These are phyloP conservation scores for Arthrobotrys megalospora DNA, from an alignment of 2,329 filamentous ascomycete genomes.

Conservation along the genomic window DNA sequence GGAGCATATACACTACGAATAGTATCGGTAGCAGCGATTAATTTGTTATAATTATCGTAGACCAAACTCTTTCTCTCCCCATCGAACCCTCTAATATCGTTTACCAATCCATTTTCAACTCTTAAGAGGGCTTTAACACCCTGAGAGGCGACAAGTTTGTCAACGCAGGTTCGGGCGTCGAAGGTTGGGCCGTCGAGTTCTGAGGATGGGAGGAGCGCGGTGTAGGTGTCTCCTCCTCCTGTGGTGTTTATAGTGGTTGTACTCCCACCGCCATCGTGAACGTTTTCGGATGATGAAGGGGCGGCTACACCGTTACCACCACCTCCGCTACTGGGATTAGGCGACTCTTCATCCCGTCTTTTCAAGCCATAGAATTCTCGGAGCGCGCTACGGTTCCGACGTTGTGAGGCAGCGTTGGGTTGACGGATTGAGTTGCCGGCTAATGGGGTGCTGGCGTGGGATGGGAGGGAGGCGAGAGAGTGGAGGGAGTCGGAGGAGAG, in stretches of 20 bases:
- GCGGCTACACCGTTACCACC: slow-evolving; percentile 38
- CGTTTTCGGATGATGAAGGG: slow-evolving; percentile 64
- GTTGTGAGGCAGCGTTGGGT: slow-evolving; percentile 66
- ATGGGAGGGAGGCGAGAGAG: slow-evolving; percentile 57
- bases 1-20: slow-evolving; percentile 77
- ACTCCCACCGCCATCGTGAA: slow-evolving; percentile 29
- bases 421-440: slow-evolving; percentile 69
- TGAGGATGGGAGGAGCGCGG: slow-evolving; percentile 67
- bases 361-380: slow-evolving; percentile 95
- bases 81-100: slow-evolving; percentile 86
- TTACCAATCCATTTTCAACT: slow-evolving; percentile 79
- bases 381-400: slow-evolving; percentile 84
- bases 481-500: slow-evolving; percentile 66
- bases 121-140: slow-evolving; percentile 78
- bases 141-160: slow-evolving; percentile 74
- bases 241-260: slow-evolving; percentile 65
- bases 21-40: slow-evolving; percentile 96
- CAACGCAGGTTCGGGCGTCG: slow-evolving; percentile 79
- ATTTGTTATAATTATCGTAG: slow-evolving; percentile 97
- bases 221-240: slow-evolving; percentile 70
- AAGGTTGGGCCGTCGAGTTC: slow-evolving; percentile 84
- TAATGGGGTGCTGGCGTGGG: slow-evolving; percentile 38
- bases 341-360: slow-evolving; percentile 67
- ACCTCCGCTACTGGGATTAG: slow-evolving; percentile 62
- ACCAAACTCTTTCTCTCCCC: slow-evolving; percentile 97